phyloP scores from a whole-genome alignment of 768 basidiomycete genomes.

The Amanita subjunquillea region DNA sequence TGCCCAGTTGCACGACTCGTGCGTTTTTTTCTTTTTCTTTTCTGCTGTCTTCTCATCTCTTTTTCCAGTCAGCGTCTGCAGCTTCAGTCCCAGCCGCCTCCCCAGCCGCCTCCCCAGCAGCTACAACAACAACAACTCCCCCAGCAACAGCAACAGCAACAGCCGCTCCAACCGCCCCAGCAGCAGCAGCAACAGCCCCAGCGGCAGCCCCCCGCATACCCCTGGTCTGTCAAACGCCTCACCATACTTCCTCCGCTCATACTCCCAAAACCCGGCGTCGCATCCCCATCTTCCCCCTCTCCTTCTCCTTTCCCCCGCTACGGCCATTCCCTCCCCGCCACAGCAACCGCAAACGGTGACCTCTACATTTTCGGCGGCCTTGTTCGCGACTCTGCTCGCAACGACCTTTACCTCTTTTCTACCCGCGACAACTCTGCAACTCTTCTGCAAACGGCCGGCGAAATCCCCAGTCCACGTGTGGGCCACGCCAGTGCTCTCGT shows the following conservation, averaged over 20 bases:
- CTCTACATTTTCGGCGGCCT: constrained; percentile 96
- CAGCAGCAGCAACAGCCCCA: constrained; percentile 20
- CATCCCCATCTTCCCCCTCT: constrained; percentile 58
- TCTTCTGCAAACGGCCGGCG: constrained; percentile 80
- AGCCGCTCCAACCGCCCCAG: constrained; percentile 18
- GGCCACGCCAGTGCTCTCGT: constrained; percentile 95
- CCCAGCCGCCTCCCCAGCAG: constrained; percentile 18
- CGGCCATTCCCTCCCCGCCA: constrained; percentile 83
- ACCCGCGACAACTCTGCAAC: constrained; percentile 70
- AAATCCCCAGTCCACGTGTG: constrained; percentile 83
- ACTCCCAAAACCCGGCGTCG: constrained; percentile 53
- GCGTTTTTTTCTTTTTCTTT: constrained; percentile 9
- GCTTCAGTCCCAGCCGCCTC: constrained; percentile 13
- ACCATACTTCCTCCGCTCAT: constrained; percentile 56
- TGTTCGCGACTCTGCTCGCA: constrained; percentile 79
- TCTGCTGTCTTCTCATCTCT: constrained; percentile 10
- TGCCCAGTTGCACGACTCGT: constrained; percentile 36
- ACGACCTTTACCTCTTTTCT: constrained; percentile 90
- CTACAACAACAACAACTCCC: constrained; percentile 10
- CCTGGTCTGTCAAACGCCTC: constrained; percentile 76
- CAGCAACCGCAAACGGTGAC: constrained; percentile 71
- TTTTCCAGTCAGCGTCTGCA: constrained; percentile 14
- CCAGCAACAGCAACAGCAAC: constrained; percentile 6
- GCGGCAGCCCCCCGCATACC: constrained; percentile 54
- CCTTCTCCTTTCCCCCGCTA: constrained; percentile 94